Evolutionary conservation across 495 filamentous ascomycete genomes (phyloP).

Genomic region (Aspergillus saccharolyticus): DNA sequence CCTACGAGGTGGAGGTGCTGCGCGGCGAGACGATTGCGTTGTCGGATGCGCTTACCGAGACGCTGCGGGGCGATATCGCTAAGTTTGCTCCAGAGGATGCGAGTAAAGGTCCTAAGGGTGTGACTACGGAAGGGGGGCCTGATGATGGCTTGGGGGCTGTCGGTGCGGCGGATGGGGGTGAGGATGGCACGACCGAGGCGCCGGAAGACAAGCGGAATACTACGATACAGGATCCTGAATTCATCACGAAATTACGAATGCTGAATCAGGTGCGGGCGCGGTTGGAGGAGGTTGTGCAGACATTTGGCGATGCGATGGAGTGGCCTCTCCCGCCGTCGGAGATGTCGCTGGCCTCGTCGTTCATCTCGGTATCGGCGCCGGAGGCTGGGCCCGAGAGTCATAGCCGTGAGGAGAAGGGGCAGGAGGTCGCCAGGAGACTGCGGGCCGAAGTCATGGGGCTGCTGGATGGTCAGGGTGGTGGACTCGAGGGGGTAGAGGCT

Average conservation of each 20-base stretch:
- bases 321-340: constrained; percentile 84
- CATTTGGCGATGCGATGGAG: constrained; percentile 89
- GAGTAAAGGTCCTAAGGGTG: constrained; percentile 4
- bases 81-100: constrained; percentile 60
- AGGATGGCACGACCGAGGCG: constrained; percentile 3
- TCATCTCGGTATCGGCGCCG: constrained; percentile 76
- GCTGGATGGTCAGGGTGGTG: constrained; percentile 46
- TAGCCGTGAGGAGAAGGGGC: constrained; percentile 72
- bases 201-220: background rate
- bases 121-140: constrained; percentile 7
- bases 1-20: constrained; percentile 92
- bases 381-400: constrained; percentile 58
- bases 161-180: constrained; percentile 1
- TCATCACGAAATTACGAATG: constrained; percentile 73
- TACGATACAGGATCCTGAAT: constrained; percentile 51
- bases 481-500: constrained; percentile 50
- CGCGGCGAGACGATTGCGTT: constrained; percentile 77
- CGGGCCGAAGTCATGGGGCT: constrained; percentile 66
- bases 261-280: constrained; percentile 74
- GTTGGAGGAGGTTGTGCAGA: constrained; percentile 78
- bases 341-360: constrained; percentile 62
- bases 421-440: constrained; percentile 63
- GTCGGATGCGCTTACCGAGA: constrained; percentile 69
- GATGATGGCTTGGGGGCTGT: background rate
- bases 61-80: constrained; percentile 60